These are phyloP conservation scores for Pichia manshurica DNA, from an alignment of 805 yeast genomes.

Conservation along the genomic window DNA sequence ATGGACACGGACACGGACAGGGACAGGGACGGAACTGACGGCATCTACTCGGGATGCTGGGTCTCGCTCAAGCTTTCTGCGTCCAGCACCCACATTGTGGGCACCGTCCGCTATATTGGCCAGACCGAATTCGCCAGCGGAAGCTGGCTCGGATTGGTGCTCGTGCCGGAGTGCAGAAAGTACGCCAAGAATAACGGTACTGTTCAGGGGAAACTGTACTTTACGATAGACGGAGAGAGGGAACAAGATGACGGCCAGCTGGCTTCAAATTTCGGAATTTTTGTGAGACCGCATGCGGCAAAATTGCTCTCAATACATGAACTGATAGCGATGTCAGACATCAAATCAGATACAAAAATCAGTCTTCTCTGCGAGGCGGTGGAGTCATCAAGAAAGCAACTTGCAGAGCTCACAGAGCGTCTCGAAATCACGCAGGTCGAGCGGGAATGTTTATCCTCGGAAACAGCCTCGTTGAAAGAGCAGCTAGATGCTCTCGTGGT, in stretches of 20 bases:
- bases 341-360: constrained; percentile 1
- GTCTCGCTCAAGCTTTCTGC: constrained; percentile 31
- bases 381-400: background rate
- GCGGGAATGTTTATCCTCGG: constrained; percentile 36
- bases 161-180: constrained; percentile 27
- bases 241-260: background rate
- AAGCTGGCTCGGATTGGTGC: constrained; percentile 47
- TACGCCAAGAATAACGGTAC: constrained; percentile 47
- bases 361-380: background rate
- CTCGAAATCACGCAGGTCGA: constrained; percentile 39
- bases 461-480: constrained; percentile 25
- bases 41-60: constrained; percentile 15
- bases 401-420: constrained; percentile 13
- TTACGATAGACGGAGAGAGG: constrained; percentile 19
- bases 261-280: constrained; percentile 4
- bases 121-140: constrained; percentile 55
- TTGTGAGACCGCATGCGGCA: constrained; percentile 5
- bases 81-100: constrained; percentile 31
- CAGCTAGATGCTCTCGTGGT: constrained; percentile 21
- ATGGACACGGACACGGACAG: too few relatives aligned
- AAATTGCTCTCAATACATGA: constrained; percentile 15
- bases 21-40: too few relatives aligned
- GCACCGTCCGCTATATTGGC: constrained; percentile 47
- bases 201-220: constrained; percentile 39
- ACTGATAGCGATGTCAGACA: constrained; percentile 16